phyloP scores from a whole-genome alignment of 176 grass and related monocot genomes.

The Avena sativa region DNA sequence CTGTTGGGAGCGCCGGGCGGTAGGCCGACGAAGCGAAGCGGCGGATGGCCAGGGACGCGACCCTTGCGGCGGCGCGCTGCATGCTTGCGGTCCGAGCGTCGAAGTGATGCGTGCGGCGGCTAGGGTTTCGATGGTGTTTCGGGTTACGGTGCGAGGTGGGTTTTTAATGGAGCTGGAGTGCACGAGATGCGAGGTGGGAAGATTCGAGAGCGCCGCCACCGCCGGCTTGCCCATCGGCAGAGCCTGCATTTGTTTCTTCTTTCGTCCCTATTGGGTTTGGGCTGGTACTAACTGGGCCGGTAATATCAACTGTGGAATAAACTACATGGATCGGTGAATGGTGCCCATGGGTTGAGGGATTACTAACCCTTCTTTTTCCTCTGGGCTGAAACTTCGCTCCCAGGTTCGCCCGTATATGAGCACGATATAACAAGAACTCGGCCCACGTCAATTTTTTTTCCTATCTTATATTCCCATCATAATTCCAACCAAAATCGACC shows the following conservation, averaged over 20 bases:
- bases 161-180: constrained; percentile 9
- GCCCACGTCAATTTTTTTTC: too few relatives aligned
- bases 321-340: background rate
- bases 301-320: background rate
- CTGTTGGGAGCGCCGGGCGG: background rate
- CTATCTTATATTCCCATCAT: too few relatives aligned
- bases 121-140: constrained; percentile 36
- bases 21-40: constrained; percentile 17
- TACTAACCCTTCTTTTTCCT: too few relatives aligned
- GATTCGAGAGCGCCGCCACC: background rate
- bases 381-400: too few relatives aligned
- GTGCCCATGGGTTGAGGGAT: too few relatives aligned
- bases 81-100: background rate
- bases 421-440: too few relatives aligned
- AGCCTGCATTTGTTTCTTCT: background rate
- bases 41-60: constrained; percentile 27
- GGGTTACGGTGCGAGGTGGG: background rate
- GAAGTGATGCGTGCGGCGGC: background rate
- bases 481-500: too few relatives aligned
- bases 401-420: too few relatives aligned
- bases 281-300: background rate
- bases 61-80: constrained; percentile 16
- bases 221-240: background rate
- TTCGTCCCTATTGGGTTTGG: background rate
- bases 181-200: background rate